These are phyloP conservation scores for Oryza officinalis DNA, from an alignment of 176 grass and related monocot genomes.

Conservation along the genomic window DNA sequence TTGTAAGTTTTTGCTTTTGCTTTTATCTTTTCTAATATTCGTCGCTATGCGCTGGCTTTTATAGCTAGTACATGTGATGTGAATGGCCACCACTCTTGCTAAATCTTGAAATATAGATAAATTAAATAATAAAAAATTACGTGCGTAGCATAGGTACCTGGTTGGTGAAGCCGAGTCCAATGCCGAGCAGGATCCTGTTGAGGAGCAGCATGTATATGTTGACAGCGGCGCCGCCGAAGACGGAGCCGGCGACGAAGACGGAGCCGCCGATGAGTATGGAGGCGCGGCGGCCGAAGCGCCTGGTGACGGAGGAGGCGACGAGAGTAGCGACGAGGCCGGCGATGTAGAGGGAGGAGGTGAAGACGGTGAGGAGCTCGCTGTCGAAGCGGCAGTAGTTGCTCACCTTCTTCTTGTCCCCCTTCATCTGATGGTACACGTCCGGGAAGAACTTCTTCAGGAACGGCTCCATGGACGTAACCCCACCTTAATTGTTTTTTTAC, in stretches of 20 bases:
- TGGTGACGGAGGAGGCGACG: conserved; percentile 70
- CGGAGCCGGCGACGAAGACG: conserved; percentile 70
- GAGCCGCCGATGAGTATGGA: conserved; percentile 83
- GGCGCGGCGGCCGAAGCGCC: conserved; percentile 63
- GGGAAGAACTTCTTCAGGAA: conserved; percentile 84
- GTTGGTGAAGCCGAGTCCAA: conserved; percentile 92
- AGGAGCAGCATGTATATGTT: conserved; percentile 91
- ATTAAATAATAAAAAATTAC: no score
- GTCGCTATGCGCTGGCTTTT: no score
- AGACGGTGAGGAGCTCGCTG: conserved; percentile 85
- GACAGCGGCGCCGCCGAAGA: conserved; percentile 57
- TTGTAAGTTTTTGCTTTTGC: no score
- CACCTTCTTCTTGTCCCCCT: conserved; percentile 36
- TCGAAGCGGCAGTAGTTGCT: conserved; percentile 94
- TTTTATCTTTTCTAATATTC: no score
- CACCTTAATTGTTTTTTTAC: conserved; percentile 36
- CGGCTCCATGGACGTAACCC: conserved; percentile 78
- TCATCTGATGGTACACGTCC: conserved; percentile 66
- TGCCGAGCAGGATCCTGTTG: conserved; percentile 72
- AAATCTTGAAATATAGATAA: no score
- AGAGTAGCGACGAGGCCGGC: conserved; percentile 83
- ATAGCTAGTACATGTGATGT: no score
- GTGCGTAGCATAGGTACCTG: conserved; percentile 39
- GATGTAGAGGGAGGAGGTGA: conserved; percentile 93
- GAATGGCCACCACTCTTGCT: no score